Conservation (phyloP, 23 red algal species). For the Gracilaria caudata region DNA sequence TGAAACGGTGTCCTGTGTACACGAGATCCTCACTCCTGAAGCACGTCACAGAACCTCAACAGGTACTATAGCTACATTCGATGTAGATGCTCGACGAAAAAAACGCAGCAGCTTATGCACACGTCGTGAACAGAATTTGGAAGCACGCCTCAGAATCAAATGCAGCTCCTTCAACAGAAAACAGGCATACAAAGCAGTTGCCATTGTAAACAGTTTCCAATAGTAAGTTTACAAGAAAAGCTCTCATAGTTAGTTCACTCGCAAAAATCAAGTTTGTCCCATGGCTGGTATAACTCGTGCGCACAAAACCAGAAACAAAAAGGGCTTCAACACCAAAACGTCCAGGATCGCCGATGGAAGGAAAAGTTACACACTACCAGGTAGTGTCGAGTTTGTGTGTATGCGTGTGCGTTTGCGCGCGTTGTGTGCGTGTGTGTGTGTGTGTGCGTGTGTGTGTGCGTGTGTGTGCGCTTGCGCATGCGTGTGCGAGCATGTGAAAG, state of each 20-base stretch:
- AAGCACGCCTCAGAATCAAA: background rate
- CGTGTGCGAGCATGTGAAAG: background rate
- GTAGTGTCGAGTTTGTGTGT: background rate
- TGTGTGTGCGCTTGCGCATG: no score
- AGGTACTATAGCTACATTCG: no score
- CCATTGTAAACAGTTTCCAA: background rate
- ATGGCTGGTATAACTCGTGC: background rate
- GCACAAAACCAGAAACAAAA: slow-evolving; percentile 5
- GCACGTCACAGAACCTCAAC: no score
- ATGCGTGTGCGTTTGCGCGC: background rate
- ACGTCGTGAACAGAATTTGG: no score
- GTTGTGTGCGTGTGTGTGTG: background rate
- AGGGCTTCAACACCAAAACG: background rate
- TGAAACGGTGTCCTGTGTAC: no score
- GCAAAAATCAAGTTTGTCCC: background rate
- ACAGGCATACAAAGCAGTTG: background rate
- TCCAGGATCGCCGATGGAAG: background rate
- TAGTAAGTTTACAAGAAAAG: background rate
- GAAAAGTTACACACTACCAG: background rate
- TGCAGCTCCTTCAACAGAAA: background rate
- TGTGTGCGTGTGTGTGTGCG: background rate
- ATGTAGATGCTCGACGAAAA: no score
- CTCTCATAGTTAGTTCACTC: background rate
- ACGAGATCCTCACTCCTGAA: no score
- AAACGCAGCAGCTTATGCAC: no score